Base-by-base conservation (phyloP, 129 eudicot genomes). In the Heracleum sosnowskyi region DNA sequence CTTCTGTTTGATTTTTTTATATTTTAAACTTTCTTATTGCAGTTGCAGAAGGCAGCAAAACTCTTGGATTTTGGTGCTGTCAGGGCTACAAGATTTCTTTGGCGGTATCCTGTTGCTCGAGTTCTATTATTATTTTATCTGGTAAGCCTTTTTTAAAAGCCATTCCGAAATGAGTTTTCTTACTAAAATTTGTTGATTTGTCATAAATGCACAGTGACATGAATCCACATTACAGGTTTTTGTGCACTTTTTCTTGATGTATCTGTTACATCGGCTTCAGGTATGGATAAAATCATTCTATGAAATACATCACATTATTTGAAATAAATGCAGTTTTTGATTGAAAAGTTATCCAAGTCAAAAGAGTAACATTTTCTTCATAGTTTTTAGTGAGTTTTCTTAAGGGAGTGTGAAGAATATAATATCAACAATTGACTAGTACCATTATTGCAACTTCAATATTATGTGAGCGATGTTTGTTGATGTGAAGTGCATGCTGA, bases 161-260 rank as follows among this genome's bases (percentile, higher is more conserved):
- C 10, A 29, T 36, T 4, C 55, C 10, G 28, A 74, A 45, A 22
- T 1, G 24, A 45, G 47, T 63, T 17, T 46, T 18, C 7, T 11
- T 5, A 28, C 12, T 8, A 8, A 42, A 22, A 15, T 28, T 29
- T 28, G 11, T 57, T 57, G 33, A n/a, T 57, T 57, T n/a, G 13
- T n/a, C 26, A n/a, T n/a, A n/a, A 57, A 9, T 57, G 66, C 82
- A 40, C 76, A 7, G 2, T 64, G 70, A 63, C 57, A 29, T 15
- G 39, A 36, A 28, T 33, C n/a, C 13, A 77, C 75, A 42, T 76
- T 66, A 36, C 99, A 96, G 99, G 96, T 96, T 34, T 96, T 96
- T 77, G 97, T 96, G 83, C 99, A 96, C 83, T 93, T 96, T 73
- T 96, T 96, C 86, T 85, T 96, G 95, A 96, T 96, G 99, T 90